Evolutionary conservation across 192 early-diverging fungal species (phyloP).

Genomic region (Glomus cerebriforme): DNA sequence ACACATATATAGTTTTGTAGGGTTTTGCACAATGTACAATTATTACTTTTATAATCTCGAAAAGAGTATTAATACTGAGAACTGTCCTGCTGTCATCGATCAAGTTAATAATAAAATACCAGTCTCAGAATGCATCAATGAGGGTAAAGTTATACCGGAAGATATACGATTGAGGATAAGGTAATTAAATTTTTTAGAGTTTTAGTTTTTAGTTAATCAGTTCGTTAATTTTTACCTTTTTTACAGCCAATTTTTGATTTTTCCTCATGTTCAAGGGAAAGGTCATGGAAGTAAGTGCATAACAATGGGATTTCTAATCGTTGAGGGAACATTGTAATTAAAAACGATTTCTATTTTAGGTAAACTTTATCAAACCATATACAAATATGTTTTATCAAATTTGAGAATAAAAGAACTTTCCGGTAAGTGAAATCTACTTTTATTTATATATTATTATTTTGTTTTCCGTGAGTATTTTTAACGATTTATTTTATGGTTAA

Average conservation of each 20-base stretch:
- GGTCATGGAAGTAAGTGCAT: slow-evolving; percentile 72
- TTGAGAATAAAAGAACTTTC: slow-evolving; percentile 60
- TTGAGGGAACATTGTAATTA: background rate
- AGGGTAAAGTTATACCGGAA: slow-evolving; percentile 52
- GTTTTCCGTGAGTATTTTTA: slow-evolving; percentile 22
- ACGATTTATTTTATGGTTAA: slow-evolving; percentile 8
- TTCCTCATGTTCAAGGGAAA: slow-evolving; percentile 83
- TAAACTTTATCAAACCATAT: slow-evolving; percentile 65
- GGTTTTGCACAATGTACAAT: slow-evolving; percentile 82
- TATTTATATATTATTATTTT: slow-evolving; percentile 4
- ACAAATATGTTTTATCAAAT: slow-evolving; percentile 50
- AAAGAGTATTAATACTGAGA: background rate
- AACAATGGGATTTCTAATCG: background rate
- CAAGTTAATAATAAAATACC: background rate
- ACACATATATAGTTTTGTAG: slow-evolving; percentile 70
- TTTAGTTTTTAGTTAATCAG: slow-evolving; percentile 9
- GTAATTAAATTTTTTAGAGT: slow-evolving; percentile 37
- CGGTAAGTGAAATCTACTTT: slow-evolving; percentile 41
- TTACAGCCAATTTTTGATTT: slow-evolving; percentile 85
- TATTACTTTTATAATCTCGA: slow-evolving; percentile 68
- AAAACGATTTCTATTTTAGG: slow-evolving; percentile 33
- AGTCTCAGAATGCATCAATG: background rate
- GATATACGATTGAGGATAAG: slow-evolving; percentile 81
- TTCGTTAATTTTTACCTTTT: too few relatives aligned
- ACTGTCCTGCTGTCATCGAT: background rate